Evolutionary conservation across 176 grass and related monocot genomes (phyloP), one percentile per base, ranked within the genome.

Genomic region (Triticum aestivum): DNA sequence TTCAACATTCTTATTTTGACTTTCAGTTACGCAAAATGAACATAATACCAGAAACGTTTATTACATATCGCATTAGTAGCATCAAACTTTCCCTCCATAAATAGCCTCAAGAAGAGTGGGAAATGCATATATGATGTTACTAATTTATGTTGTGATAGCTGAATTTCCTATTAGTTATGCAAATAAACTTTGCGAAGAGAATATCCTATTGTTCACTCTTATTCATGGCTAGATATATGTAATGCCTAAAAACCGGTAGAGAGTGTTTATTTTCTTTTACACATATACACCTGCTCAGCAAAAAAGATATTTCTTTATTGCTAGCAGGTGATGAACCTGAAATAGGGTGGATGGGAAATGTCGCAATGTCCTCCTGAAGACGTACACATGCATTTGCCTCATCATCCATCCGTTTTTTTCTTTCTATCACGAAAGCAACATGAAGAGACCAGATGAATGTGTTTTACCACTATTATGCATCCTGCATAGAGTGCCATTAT

Each of bases 271-370:
- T 32, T 26, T 35, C 70, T 71, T 41, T 65, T 80, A 76, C 49
- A 52, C 49, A 52, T 17, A 17, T 52, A 52, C 35, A 94, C 91
- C 86, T 95, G 86, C 84, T 98, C 96, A 77, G 84, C 87, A 91
- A 95, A 58, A 58, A 86, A 95, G 5, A 58, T 52, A 94, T 70
- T 92, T 94, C 88, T 93, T 52, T 52, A 17, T 15, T 52, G 49
- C 13, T 26, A 98, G 79, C 84, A 95, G 77, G 96, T 74, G 26
- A 98, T 88, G 82, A 98, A 98, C 30, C 93, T 90, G 83, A 95
- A 98, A 86, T 93, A 98, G 24, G 88, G 86, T 66, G 96, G 93
- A 98, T 95, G 49, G 90, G 91, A 87, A 87, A 91, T 75, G 88
- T 95, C 64, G 33, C 94, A 91, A 84, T 87, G 79, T 94, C 94